Base-by-base conservation (phyloP, 257 asterid species). In the Lavandula angustifolia region DNA sequence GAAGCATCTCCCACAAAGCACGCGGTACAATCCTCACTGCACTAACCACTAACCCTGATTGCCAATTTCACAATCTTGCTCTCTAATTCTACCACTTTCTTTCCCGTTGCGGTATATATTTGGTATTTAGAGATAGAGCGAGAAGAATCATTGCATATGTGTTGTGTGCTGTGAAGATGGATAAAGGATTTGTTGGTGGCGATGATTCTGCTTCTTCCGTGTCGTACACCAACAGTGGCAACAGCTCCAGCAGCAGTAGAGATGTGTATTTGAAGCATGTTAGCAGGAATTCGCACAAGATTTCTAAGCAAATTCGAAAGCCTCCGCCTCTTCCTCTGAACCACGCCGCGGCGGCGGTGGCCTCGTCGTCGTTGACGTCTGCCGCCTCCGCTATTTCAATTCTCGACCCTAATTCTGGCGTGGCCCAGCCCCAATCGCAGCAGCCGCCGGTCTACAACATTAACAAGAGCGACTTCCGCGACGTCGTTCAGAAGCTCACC, bases 361-460 rank as follows among this genome's bases (percentile, higher is more conserved):
- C 52, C 32, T 41, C 35, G 7, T 9, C 44, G 50, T 8, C 54
- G n/a, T 8, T 27, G 12, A 1, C 67, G n/a, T 29, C 62, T 32
- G 31, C 67, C 14, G 17, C 67, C 31, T 6, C 75, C 4, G 33
- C 55, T 3, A 27, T 66, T 12, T 56, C 74, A 4, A 49, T 67
- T 62, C 37, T 59, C 11, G 78, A 77, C 70, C 78, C 69, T 12
- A 53, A 37, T 60, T 54, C 67, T 54, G 59, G 38, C 4, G 70
- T 64, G 16, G 48, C 49, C 13, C 78, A 64, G 71, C 75, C 68
- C 53, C 78, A 64, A 18, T 76, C 80, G 66, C 82, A 74, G 72
- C 97, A 87, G 59, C 97, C 97, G 7, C 97, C 97, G 60, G 97
- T 90, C 9, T 90, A 87, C 73, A 90, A 87, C 74, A 87, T 90